Evolutionary conservation across 305 asterid genomes (phyloP).

Genomic region (Rubia balearica): DNA sequence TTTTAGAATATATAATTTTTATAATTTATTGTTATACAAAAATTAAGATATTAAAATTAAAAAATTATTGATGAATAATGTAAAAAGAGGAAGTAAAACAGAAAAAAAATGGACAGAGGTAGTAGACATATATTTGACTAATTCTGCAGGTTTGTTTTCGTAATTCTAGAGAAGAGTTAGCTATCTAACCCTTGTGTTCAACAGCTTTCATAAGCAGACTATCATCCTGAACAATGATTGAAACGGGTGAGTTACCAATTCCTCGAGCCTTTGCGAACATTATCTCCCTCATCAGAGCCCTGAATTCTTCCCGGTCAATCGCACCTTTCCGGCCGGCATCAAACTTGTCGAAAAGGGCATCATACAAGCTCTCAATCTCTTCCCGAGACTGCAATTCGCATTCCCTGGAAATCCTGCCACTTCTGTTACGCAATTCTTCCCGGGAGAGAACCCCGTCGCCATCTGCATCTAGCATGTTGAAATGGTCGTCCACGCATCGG

Average conservation of each 20-base stretch:
- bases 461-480: constrained; percentile 43
- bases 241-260: constrained; percentile 51
- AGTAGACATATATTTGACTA: neutral
- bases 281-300: constrained; percentile 46
- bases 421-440: constrained; percentile 39
- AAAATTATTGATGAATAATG: too few species aligned
- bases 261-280: constrained; percentile 69
- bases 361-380: constrained; percentile 44
- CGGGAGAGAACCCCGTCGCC: constrained; percentile 53
- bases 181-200: constrained; percentile 17
- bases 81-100: too few species aligned
- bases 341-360: constrained; percentile 41
- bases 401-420: constrained; percentile 34
- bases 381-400: constrained; percentile 55
- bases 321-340: constrained; percentile 39
- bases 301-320: constrained; percentile 38
- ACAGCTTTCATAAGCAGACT: constrained; percentile 71
- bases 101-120: too few species aligned
- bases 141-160: neutral
- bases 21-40: too few species aligned
- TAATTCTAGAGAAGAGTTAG: neutral
- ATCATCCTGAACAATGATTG: constrained; percentile 58
- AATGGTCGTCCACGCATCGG: constrained; percentile 40
- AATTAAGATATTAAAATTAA: too few species aligned
- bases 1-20: too few species aligned